Evolutionary conservation across 2,329 filamentous ascomycete genomes (phyloP).

Genomic region (Fusarium sacchari): DNA sequence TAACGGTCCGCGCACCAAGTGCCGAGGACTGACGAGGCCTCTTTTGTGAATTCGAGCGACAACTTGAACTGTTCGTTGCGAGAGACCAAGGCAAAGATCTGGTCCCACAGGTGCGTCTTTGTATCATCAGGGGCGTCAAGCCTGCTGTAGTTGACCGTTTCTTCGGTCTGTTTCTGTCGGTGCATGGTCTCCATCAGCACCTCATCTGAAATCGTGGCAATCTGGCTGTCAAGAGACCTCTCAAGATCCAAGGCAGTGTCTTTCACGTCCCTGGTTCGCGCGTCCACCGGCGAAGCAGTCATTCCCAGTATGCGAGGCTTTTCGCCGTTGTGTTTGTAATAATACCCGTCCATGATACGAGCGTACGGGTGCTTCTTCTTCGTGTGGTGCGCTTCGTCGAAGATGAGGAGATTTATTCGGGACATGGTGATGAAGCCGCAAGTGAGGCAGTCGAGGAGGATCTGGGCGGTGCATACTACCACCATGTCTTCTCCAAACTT

Average conservation of each 20-base stretch:
- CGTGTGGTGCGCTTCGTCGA: slow-evolving; percentile 95
- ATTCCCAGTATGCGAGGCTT: slow-evolving; percentile 90
- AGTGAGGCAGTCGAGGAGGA: slow-evolving; percentile 80
- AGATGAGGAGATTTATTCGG: slow-evolving; percentile 88
- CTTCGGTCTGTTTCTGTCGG: slow-evolving; percentile 58
- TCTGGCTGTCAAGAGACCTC: slow-evolving; percentile 79
- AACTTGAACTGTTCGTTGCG: slow-evolving; percentile 60
- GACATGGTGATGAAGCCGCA: slow-evolving; percentile 83
- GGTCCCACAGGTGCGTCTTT: slow-evolving; percentile 71
- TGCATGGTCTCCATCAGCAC: slow-evolving; percentile 40
- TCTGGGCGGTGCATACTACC: slow-evolving; percentile 91
- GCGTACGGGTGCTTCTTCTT: slow-evolving; percentile 96
- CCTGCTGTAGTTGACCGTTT: slow-evolving; percentile 56
- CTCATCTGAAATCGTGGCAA: slow-evolving; percentile 73
- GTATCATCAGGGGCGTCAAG: slow-evolving; percentile 58
- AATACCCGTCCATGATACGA: slow-evolving; percentile 88
- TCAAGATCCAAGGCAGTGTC: slow-evolving; percentile 80
- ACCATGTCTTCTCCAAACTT: slow-evolving; percentile 75
- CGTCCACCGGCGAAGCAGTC: slow-evolving; percentile 95
- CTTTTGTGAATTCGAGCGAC: slow-evolving; percentile 67
- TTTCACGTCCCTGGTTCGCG: slow-evolving; percentile 73
- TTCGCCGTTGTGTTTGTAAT: slow-evolving; percentile 61
- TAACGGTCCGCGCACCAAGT: slow-evolving; percentile 86
- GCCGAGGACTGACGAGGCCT: slow-evolving; percentile 75
- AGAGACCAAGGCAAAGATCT: slow-evolving; percentile 59